A percentile compares a stretch with the other conserved stretches of the same genome.
phyloP scores from a whole-genome alignment of 257 asterid genomes.

The Solanum arcanum region DNA sequence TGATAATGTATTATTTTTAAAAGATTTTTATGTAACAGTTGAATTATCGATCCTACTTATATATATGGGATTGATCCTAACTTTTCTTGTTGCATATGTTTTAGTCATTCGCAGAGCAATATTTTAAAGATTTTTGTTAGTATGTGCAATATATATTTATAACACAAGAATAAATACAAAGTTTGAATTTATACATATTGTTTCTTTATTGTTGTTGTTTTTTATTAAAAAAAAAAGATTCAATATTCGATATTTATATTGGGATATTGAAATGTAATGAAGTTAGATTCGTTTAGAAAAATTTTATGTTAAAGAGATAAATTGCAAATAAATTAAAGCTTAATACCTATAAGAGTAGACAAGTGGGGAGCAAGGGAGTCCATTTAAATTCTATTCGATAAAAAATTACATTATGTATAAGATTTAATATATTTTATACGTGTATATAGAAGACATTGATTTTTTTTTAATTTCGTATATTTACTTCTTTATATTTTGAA shows the following conservation, averaged over 20 bases:
- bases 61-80: background rate
- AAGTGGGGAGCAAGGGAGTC: background rate
- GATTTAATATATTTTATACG: too few species aligned
- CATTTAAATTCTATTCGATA: rapidly evolving
- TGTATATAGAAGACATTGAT: background rate
- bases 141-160: too few species aligned
- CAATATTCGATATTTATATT: background rate
- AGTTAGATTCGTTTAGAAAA: background rate
- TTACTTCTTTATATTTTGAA: background rate
- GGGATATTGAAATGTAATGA: background rate
- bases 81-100: background rate
- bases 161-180: background rate
- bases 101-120: background rate
- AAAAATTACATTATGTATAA: too few species aligned
- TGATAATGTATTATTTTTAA: background rate
- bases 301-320: background rate
- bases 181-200: background rate
- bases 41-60: background rate
- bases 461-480: background rate
- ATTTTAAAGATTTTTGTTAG: background rate
- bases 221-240: rapidly evolving
- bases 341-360: background rate
- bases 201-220: background rate
- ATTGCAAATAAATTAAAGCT: background rate
- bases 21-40: background rate